phyloP scores from a whole-genome alignment of 75 land plant species.

The Pinus tabuliformis region DNA sequence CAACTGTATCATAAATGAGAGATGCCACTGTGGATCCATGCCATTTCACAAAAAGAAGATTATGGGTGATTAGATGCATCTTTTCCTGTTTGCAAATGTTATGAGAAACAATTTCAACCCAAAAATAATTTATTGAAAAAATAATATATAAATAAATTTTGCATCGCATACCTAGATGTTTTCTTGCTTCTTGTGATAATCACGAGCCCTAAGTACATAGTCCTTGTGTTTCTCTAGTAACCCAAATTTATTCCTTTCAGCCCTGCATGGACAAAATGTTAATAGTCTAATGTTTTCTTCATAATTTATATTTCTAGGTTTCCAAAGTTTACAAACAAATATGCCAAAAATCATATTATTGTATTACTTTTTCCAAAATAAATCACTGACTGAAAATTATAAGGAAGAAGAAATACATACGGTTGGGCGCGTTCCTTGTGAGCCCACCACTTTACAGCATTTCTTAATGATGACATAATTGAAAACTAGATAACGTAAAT shows the following conservation, averaged over 20 bases:
- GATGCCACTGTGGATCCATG: too few species aligned
- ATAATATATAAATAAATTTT: too few species aligned
- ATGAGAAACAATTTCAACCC: too few species aligned
- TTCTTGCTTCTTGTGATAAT: constrained; percentile 76
- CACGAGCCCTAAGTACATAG: constrained; percentile 77
- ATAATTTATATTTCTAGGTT: too few species aligned
- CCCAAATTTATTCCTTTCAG: constrained; percentile 39
- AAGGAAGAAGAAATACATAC: constrained; percentile 33
- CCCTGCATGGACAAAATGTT: constrained; percentile 20
- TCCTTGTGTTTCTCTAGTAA: constrained; percentile 15
- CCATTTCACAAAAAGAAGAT: too few species aligned
- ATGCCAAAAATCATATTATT: neutral
- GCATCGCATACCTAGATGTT: constrained; percentile 33
- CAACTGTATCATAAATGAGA: too few species aligned
- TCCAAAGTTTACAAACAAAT: neutral
- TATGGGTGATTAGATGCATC: too few species aligned
- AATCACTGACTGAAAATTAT: neutral
- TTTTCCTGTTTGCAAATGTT: too few species aligned
- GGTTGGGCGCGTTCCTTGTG: constrained; percentile 50
- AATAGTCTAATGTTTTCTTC: neutral
- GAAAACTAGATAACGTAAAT: too few species aligned
- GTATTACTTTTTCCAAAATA: neutral
- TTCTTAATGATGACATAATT: too few species aligned
- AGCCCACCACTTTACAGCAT: too few species aligned
- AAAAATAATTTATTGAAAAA: too few species aligned